phyloP scores from a whole-genome alignment of 148 eudicot genomes.

The Rheum nobile region DNA sequence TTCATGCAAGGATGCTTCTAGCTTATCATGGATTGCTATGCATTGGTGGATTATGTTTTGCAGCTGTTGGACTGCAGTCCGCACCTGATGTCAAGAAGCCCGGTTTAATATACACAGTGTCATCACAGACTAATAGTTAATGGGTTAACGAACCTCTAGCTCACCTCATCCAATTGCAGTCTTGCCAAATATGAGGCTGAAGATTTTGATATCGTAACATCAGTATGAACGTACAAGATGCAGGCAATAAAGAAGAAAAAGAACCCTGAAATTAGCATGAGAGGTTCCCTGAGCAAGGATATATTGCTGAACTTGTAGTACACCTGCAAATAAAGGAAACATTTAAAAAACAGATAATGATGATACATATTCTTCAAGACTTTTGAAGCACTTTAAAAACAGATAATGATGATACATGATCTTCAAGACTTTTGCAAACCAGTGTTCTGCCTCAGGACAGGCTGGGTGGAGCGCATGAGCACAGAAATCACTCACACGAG shows the following conservation, averaged over 20 bases:
- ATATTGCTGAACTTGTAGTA: constrained; percentile 78
- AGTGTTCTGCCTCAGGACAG: too few relatives aligned
- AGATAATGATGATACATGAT: too few relatives aligned
- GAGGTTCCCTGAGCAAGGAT: constrained; percentile 73
- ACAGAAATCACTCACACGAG: too few relatives aligned
- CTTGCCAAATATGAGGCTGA: constrained; percentile 86
- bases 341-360: neutral
- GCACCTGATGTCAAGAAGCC: constrained; percentile 38
- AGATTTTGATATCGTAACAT: constrained; percentile 86
- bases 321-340: constrained; percentile 43
- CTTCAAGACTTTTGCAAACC: too few relatives aligned
- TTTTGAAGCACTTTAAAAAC: too few relatives aligned
- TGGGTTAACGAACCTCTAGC: neutral
- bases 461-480: too few relatives aligned
- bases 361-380: neutral
- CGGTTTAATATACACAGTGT: neutral
- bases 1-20: constrained; percentile 74
- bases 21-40: constrained; percentile 54
- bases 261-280: constrained; percentile 84
- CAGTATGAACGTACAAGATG: constrained; percentile 71
- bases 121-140: neutral
- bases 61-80: constrained; percentile 63
- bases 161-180: constrained; percentile 96
- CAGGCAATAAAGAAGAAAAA: constrained; percentile 78
- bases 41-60: constrained; percentile 48